Evolutionary conservation across 441 rosid genomes (phyloP).

Genomic region (Corymbia calophylla): DNA sequence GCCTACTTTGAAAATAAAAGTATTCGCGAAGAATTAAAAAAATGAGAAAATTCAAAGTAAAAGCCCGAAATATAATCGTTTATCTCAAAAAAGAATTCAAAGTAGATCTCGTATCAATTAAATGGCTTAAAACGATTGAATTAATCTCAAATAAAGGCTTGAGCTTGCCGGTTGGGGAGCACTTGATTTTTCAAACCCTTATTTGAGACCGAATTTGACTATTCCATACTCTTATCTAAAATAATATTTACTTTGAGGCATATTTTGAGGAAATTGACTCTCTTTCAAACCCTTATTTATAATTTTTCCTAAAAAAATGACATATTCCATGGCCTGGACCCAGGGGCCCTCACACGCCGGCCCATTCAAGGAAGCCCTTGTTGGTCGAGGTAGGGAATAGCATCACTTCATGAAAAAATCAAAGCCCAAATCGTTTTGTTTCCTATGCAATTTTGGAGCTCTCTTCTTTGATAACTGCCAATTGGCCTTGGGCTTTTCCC

Average conservation of each 20-base stretch:
- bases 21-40: too few relatives aligned
- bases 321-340: neutral
- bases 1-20: too few relatives aligned
- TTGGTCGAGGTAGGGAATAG: neutral
- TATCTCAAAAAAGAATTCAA: rapidly evolving
- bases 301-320: neutral
- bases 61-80: rapidly evolving
- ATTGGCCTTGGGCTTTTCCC: neutral
- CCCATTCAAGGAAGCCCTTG: neutral
- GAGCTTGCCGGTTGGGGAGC: rapidly evolving
- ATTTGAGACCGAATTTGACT: too few relatives aligned
- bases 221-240: neutral
- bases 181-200: neutral
- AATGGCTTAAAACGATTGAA: rapidly evolving
- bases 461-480: neutral
- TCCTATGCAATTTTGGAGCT: neutral
- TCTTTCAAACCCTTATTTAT: too few relatives aligned
- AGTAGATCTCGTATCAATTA: too few relatives aligned
- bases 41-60: too few relatives aligned
- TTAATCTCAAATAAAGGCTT: too few relatives aligned
- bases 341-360: neutral
- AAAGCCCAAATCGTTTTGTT: neutral
- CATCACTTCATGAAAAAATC: neutral
- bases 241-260: neutral
- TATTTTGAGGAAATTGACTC: neutral